A percentile compares a stretch with the other conserved stretches of the same genome.
Conservation (phyloP, 208 protist genomes). For the Crithidia expoeki region DNA sequence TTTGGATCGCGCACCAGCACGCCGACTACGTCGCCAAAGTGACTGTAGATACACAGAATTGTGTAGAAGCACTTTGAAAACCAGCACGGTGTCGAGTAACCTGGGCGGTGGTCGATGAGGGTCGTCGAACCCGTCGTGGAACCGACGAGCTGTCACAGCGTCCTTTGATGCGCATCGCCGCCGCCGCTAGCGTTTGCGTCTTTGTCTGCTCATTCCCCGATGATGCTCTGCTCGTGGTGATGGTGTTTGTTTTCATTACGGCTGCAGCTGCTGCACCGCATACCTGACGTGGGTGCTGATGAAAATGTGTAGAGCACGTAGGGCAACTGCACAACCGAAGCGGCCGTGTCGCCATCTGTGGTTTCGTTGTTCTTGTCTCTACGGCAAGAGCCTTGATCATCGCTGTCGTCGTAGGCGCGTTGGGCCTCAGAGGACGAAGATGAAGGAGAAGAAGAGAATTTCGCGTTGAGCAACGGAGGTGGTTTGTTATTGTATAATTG, state of each 20-base stretch:
- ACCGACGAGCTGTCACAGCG: too few species aligned
- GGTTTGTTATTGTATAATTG: too few species aligned
- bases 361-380: not conserved
- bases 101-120: not conserved
- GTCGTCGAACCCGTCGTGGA: not conserved
- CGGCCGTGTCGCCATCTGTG: not conserved
- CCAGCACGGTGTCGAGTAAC: not conserved
- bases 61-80: conserved; percentile 41
- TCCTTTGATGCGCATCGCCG: too few species aligned
- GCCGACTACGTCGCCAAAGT: conserved; percentile 9
- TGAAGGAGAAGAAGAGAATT: not conserved
- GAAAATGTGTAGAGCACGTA: not conserved
- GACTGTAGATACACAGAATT: conserved; percentile 25
- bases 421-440: too few species aligned
- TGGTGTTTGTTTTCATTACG: not conserved
- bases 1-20: conserved; percentile 24
- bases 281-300: too few species aligned
- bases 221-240: not conserved
- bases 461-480: not conserved
- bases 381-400: too few species aligned
- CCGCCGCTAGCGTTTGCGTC: too few species aligned
- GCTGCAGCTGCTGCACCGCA: not conserved
- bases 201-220: not conserved
- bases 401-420: too few species aligned
- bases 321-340: not conserved